A percentile compares a stretch with the other conserved stretches of the same genome.
These are phyloP conservation scores for Kazachstania martiniae DNA, from an alignment of 805 yeast species.

Conservation along the genomic window DNA sequence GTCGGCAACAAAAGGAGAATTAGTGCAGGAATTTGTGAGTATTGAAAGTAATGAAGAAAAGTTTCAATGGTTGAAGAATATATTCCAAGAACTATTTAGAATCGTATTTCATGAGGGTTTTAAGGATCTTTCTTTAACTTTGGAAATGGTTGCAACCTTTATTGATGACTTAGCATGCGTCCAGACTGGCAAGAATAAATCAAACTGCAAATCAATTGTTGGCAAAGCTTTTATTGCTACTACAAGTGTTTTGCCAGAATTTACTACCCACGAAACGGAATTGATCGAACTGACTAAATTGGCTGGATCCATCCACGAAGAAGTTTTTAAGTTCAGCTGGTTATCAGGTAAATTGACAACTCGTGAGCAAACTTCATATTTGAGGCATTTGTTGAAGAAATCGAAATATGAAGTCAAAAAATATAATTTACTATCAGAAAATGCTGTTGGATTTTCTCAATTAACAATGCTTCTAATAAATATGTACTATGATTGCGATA, in stretches of 20 bases:
- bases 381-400: conserved; percentile 20
- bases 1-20: too few species aligned
- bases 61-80: conserved; percentile 15
- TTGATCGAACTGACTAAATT: conserved; percentile 12
- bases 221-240: conserved; percentile 17
- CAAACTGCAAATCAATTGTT: conserved; percentile 6
- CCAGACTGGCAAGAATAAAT: background rate
- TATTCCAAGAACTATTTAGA: conserved; percentile 12
- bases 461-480: conserved; percentile 39
- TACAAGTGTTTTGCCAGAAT: conserved; percentile 7
- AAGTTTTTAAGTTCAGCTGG: conserved; percentile 23
- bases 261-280: conserved; percentile 7
- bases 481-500: conserved; percentile 33
- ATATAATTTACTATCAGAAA: conserved; percentile 62
- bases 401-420: conserved; percentile 35
- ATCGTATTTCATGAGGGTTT: conserved; percentile 4
- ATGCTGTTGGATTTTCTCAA: conserved; percentile 67
- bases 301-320: conserved; percentile 8
- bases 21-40: too few species aligned
- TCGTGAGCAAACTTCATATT: conserved; percentile 12
- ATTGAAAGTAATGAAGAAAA: conserved; percentile 10
- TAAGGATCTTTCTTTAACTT: conserved; percentile 1
- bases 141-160: conserved; percentile 5
- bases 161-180: conserved; percentile 4
- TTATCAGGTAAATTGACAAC: conserved; percentile 21